Evolutionary conservation across 176 grass and related monocot species (phyloP).

Genomic region (Echinochloa phyllopogon): DNA sequence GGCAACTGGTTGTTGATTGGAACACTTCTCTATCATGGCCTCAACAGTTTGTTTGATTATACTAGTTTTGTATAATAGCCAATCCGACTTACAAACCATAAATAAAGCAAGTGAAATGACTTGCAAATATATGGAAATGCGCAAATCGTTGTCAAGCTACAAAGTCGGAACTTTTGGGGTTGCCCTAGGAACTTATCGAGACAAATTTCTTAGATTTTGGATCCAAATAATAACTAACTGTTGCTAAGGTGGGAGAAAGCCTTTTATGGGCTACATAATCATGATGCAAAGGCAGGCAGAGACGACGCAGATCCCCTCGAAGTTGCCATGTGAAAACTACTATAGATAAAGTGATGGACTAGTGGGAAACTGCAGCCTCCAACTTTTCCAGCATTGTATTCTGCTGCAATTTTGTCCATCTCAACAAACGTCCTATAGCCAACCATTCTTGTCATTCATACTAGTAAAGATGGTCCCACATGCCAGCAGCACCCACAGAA

Average conservation of each 20-base stretch:
- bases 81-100: not conserved
- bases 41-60: too few relatives aligned
- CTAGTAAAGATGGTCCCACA: not conserved
- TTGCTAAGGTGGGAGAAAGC: not conserved
- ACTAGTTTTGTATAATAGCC: too few relatives aligned
- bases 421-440: not conserved
- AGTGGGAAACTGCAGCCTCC: not conserved
- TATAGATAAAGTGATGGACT: too few relatives aligned
- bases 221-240: not conserved
- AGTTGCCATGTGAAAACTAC: not conserved
- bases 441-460: constrained; percentile 25
- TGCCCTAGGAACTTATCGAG: not conserved
- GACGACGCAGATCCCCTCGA: not conserved
- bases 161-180: not conserved
- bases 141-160: not conserved
- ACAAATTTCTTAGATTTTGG: not conserved
- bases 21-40: not conserved
- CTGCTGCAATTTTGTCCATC: not conserved
- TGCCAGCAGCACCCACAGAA: not conserved
- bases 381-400: not conserved
- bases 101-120: too few relatives aligned
- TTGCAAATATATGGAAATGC: not conserved
- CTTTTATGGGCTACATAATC: not conserved
- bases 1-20: not conserved
- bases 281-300: not conserved